A percentile compares a stretch with the other conserved stretches of the same genome.
These are phyloP conservation scores for Simmondsia chinensis DNA, from an alignment of 148 eudicot genomes.

Conservation along the genomic window DNA sequence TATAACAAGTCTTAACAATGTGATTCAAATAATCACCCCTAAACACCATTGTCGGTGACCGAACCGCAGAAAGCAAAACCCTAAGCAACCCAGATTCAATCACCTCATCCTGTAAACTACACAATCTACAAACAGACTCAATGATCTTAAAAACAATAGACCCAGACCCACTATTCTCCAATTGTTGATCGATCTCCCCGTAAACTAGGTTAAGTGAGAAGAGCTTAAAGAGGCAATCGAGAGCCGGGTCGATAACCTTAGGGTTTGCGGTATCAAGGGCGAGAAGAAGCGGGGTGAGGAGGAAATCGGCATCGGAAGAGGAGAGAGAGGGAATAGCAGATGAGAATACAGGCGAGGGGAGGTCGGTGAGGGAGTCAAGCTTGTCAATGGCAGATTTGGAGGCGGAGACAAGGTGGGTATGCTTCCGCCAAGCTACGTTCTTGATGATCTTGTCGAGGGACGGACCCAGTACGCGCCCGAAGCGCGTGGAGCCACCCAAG, in stretches of 20 bases:
- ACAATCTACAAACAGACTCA: conserved; percentile 57
- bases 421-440: conserved; percentile 84
- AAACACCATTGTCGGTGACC: conserved; percentile 46
- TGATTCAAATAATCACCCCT: conserved; percentile 64
- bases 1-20: conserved; percentile 76
- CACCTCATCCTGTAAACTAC: conserved; percentile 44
- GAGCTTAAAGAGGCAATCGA: conserved; percentile 51
- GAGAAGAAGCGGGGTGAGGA: conserved; percentile 54
- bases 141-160: conserved; percentile 29
- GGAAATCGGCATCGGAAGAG: conserved; percentile 37
- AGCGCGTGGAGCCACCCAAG: conserved; percentile 66
- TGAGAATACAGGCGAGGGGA: conserved; percentile 33
- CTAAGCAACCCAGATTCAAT: conserved; percentile 56
- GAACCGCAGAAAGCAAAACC: conserved; percentile 58
- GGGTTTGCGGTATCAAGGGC: conserved; percentile 62
- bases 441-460: conserved; percentile 89
- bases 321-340: conserved; percentile 39
- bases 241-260: conserved; percentile 68
- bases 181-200: conserved; percentile 32
- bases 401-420: conserved; percentile 57
- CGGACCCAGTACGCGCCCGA: conserved; percentile 71
- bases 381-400: conserved; percentile 66
- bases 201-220: conserved; percentile 47
- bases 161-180: neutral
- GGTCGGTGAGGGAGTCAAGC: conserved; percentile 46